Evolutionary conservation across 2,329 filamentous ascomycete genomes (phyloP).

Genomic region (Fusarium bactridioides): DNA sequence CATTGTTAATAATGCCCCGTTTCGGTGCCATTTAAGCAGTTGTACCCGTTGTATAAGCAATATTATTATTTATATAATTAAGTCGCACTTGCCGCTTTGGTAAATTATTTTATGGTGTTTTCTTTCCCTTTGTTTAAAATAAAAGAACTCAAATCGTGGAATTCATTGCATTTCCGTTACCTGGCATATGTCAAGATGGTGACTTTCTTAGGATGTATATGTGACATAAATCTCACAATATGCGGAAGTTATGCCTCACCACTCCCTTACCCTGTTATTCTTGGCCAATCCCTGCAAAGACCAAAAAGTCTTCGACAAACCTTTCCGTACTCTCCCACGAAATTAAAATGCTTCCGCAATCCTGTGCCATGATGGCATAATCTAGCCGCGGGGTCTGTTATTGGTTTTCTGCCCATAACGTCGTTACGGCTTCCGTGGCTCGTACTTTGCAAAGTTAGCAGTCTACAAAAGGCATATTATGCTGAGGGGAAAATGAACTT

Average conservation of each 20-base stretch:
- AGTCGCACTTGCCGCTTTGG: not conserved
- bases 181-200: rapidly evolving
- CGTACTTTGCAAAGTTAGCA: not conserved
- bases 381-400: not conserved
- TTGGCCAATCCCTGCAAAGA: not conserved
- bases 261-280: not conserved
- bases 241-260: rapidly evolving
- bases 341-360: not conserved
- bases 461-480: not conserved
- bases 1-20: not conserved
- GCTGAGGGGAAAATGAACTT: rapidly evolving
- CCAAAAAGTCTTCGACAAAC: conserved; percentile 2
- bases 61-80: rapidly evolving
- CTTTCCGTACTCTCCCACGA: not conserved
- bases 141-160: not conserved
- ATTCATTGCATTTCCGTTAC: not conserved
- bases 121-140: no score
- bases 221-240: no score
- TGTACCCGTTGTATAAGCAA: rapidly evolving
- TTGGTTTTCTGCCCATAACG: not conserved
- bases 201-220: not conserved
- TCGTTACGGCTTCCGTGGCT: not conserved
- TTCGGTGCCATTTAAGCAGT: not conserved
- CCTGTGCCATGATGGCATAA: not conserved
- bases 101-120: not conserved